Evolutionary conservation across 1,284 basidiomycete species (phyloP).

Genomic region (Anthracocystis walkeri): DNA sequence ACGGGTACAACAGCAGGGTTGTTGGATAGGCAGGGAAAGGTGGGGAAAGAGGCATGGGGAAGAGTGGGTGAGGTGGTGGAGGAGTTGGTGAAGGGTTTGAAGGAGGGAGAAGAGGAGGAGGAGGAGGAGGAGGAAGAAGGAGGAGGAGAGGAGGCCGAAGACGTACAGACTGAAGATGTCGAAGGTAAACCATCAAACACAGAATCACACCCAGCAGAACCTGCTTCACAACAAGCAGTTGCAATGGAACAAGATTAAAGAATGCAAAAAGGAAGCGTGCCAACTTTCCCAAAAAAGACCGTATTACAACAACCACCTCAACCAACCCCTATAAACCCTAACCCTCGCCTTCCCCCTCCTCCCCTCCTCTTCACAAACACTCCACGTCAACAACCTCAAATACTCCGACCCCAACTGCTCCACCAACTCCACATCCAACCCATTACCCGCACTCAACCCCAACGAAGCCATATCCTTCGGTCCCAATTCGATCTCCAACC

Average conservation of each 20-base stretch:
- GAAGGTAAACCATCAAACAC: background rate
- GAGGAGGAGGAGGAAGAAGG: slow-evolving; percentile 33
- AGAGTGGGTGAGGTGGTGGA: slow-evolving; percentile 9
- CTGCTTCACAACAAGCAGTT: background rate
- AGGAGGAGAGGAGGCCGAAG: slow-evolving; percentile 6
- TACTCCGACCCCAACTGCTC: slow-evolving; percentile 24
- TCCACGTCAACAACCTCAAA: slow-evolving; percentile 17
- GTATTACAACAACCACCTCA: slow-evolving; percentile 37
- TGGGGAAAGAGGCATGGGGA: slow-evolving; percentile 13
- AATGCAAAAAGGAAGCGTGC: background rate
- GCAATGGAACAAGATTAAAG: slow-evolving; percentile 3
- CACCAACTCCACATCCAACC: slow-evolving; percentile 44
- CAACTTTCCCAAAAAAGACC: too few relatives aligned
- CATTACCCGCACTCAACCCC: slow-evolving; percentile 48
- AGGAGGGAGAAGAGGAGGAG: slow-evolving; percentile 21
- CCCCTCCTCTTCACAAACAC: slow-evolving; percentile 6
- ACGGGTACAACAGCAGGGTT: slow-evolving; percentile 7
- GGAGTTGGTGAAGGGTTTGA: slow-evolving; percentile 9
- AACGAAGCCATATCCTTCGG: slow-evolving; percentile 40
- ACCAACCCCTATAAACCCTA: slow-evolving; percentile 36
- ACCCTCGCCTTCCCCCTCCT: slow-evolving; percentile 22
- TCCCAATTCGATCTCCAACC: slow-evolving; percentile 25
- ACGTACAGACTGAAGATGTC: background rate
- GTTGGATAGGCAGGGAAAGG: slow-evolving; percentile 8
- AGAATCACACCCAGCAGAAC: background rate